Evolutionary conservation across 257 asterid genomes (phyloP), one percentile per base, ranked within the genome.

Genomic region (Rhazya stricta): DNA sequence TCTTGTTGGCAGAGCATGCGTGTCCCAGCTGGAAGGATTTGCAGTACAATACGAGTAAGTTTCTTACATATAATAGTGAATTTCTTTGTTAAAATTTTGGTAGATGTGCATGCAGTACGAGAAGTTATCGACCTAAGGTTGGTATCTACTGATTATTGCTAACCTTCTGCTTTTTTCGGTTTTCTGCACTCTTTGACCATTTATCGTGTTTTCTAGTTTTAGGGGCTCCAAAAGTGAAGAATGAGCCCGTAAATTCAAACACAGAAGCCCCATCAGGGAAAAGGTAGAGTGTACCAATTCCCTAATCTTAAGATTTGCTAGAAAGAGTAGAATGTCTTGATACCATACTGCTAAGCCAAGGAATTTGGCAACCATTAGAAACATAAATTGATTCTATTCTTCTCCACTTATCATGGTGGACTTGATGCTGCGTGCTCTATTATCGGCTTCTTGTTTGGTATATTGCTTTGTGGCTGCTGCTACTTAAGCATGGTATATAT

Each of bases 371-470:
- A 25, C 73, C 37, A 68, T 68, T 69, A 27, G 74, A 69, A 45
- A 69, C 41, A 18, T 25, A 69, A 69, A 32, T 37, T 46, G 58
- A 69, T 69, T 48, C 58, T 19, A 69, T 69, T 69, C 56, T 48
- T 69, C 58, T 25, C 58, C 74, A 69, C 74, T 69, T 45, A 27
- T 66, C 71, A 9, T 66, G 71, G 71, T 65, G 29, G 48, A 39
- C 3, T 37, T 39, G 41, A 66, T 66, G 29, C 30, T 37, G 8
- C 21, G 50, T 23, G 1, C 37, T 66, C 71, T 66, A 11, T n/a
- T 37, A 21, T 21, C 48, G 21, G 21, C 71, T 66, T 21, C 30
- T 66, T 36, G 71, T 37, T 66, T 36, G 42, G 46, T 63, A 63
- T 63, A 63, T 63, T 63, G 69, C 27, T 63, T 63, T 63, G 27